These are phyloP conservation scores for Cyclocybe cylindracea DNA, from an alignment of 768 basidiomycete species.

Conservation along the genomic window DNA sequence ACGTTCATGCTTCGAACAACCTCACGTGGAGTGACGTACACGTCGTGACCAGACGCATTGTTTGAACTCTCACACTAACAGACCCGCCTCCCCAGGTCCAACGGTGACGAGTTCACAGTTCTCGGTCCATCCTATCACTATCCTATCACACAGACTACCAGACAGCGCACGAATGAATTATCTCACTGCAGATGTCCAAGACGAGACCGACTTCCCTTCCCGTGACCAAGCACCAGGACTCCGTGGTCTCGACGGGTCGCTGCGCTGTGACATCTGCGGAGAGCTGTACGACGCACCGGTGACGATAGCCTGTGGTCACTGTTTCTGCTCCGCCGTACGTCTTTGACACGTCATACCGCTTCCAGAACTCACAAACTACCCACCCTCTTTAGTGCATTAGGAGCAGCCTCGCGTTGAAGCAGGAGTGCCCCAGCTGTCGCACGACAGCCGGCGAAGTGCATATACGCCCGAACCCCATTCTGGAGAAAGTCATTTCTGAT, in stretches of 20 bases:
- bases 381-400: slow-evolving; percentile 63
- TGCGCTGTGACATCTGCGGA: slow-evolving; percentile 77
- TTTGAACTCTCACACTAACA: no score
- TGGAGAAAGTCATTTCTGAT: slow-evolving; percentile 70
- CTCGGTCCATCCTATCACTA: no score
- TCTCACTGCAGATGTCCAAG: slow-evolving; percentile 33
- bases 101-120: no score
- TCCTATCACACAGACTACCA: background rate
- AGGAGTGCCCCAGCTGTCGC: slow-evolving; percentile 75
- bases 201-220: slow-evolving; percentile 74
- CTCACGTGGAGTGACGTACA: slow-evolving; percentile 1
- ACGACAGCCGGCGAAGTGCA: slow-evolving; percentile 59
- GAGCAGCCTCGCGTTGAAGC: slow-evolving; percentile 52
- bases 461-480: slow-evolving; percentile 63
- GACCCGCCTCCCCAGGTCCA: no score
- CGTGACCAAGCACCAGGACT: slow-evolving; percentile 49
- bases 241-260: slow-evolving; percentile 58
- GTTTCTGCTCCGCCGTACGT: slow-evolving; percentile 76
- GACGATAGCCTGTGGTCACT: slow-evolving; percentile 74
- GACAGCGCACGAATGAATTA: slow-evolving; percentile 14
- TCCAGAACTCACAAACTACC: slow-evolving; percentile 1
- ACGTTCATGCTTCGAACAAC: background rate
- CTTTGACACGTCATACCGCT: background rate
- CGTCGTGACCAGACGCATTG: background rate
- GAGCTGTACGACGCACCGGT: slow-evolving; percentile 77